phyloP scores from a whole-genome alignment of 176 grass and related monocot genomes.

The Bolboschoenus planiculmis region DNA sequence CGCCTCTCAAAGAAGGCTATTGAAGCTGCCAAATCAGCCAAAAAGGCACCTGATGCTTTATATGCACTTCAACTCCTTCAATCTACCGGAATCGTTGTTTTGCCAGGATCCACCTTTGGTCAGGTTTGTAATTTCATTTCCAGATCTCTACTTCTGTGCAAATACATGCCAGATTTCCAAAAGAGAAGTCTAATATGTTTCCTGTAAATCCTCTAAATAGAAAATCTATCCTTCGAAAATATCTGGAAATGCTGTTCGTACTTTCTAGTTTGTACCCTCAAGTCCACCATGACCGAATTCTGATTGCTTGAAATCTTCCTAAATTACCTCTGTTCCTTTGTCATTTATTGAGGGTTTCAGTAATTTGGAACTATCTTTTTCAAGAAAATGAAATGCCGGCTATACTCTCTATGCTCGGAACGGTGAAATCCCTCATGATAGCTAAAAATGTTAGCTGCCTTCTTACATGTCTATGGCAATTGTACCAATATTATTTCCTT shows the following conservation, averaged over 20 bases:
- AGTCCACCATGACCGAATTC: not conserved
- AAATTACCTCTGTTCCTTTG: not conserved
- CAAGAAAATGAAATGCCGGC: not conserved
- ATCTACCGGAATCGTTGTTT: slow-evolving; percentile 83
- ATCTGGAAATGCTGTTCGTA: not conserved
- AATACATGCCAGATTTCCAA: not conserved
- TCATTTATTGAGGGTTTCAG: not conserved
- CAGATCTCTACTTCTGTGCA: not conserved
- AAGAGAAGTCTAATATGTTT: not conserved
- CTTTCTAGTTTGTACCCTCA: not conserved
- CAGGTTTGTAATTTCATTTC: slow-evolving; percentile 46
- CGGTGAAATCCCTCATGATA: not conserved
- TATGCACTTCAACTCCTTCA: slow-evolving; percentile 63
- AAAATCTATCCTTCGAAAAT: not conserved
- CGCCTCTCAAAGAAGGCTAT: slow-evolving; percentile 60
- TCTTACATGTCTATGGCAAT: not conserved
- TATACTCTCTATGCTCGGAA: not conserved
- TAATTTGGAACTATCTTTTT: not conserved
- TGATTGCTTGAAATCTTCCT: not conserved
- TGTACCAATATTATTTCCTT: not conserved
- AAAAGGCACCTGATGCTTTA: slow-evolving; percentile 66
- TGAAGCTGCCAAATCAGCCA: slow-evolving; percentile 55
- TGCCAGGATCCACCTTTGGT: slow-evolving; percentile 74
- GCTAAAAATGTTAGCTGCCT: not conserved
- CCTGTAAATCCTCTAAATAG: not conserved